Conservation (phyloP, 1,139 yeast genomes). For the Kodamaea alishanica region DNA sequence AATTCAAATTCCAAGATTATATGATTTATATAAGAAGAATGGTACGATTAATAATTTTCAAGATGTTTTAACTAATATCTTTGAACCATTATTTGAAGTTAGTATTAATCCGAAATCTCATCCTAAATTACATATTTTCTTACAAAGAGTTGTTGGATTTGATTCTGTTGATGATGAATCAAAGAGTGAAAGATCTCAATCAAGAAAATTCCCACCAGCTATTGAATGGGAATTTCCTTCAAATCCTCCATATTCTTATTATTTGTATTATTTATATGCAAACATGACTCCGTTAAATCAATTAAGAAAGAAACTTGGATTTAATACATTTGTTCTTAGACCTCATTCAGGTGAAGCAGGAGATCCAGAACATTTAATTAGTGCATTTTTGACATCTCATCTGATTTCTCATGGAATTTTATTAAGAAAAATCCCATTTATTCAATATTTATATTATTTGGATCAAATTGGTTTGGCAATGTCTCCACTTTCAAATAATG, state of each 20-base stretch:
- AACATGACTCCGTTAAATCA: constrained; percentile 82
- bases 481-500: constrained; percentile 97
- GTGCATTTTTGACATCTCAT: constrained; percentile 86
- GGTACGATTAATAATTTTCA: constrained; percentile 69
- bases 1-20: constrained; percentile 89
- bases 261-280: constrained; percentile 82
- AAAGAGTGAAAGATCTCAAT: constrained; percentile 75
- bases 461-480: constrained; percentile 98
- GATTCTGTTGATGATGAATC: constrained; percentile 99
- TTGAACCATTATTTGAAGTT: constrained; percentile 90
- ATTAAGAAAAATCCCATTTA: constrained; percentile 86
- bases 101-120: constrained; percentile 77
- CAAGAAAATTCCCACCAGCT: constrained; percentile 77
- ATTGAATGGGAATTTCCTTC: constrained; percentile 68
- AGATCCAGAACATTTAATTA: constrained; percentile 92
- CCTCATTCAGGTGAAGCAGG: constrained; percentile 99
- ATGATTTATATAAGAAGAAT: constrained; percentile 79
- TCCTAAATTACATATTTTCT: constrained; percentile 82
- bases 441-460: constrained; percentile 87
- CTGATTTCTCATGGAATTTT: constrained; percentile 94
- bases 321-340: constrained; percentile 84
- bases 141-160: constrained; percentile 94
- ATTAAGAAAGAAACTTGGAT: constrained; percentile 69
- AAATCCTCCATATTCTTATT: constrained; percentile 98
- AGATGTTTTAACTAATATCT: constrained; percentile 73